A percentile compares a stretch with the other conserved stretches of the same genome.
phyloP scores from a whole-genome alignment of 441 rosid genomes.

The Populus hybrid region DNA sequence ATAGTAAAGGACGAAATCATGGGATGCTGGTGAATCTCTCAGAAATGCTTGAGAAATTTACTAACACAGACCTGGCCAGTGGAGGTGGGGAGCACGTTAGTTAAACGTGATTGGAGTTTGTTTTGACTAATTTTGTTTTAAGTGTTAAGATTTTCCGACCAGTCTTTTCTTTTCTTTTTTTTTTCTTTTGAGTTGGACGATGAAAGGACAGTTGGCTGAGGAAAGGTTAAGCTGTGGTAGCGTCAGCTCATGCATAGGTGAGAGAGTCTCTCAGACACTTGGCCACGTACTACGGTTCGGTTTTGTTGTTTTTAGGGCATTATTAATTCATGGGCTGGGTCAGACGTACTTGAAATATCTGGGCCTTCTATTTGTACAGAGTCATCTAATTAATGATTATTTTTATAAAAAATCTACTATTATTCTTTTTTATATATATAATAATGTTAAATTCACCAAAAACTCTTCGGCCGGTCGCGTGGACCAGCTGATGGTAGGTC shows the following conservation, averaged over 20 bases:
- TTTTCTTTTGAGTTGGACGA: conserved; percentile 11
- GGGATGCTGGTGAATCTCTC: too few species aligned
- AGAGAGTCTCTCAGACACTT: background rate
- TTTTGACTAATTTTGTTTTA: background rate
- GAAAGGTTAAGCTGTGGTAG: background rate
- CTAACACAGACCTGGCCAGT: background rate
- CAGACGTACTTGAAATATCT: too few species aligned
- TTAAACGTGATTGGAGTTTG: background rate
- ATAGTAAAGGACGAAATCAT: too few species aligned
- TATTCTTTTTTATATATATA: too few species aligned
- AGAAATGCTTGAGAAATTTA: too few species aligned
- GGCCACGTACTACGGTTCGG: conserved; percentile 2
- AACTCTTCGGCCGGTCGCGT: too few species aligned
- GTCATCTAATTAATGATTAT: too few species aligned
- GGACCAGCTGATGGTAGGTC: too few species aligned
- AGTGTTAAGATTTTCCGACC: conserved; percentile 2
- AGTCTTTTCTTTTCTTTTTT: background rate
- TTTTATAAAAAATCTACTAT: too few species aligned
- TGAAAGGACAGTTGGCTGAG: conserved; percentile 20
- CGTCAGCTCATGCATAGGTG: conserved; percentile 8
- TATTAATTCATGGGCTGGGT: background rate
- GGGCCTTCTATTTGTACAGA: too few species aligned
- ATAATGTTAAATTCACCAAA: too few species aligned
- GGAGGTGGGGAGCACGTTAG: background rate
- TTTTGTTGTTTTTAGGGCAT: background rate